Evolutionary conservation across 345 rosid genomes (phyloP), one percentile per base, ranked within the genome.

Genomic region (Punica granatum): DNA sequence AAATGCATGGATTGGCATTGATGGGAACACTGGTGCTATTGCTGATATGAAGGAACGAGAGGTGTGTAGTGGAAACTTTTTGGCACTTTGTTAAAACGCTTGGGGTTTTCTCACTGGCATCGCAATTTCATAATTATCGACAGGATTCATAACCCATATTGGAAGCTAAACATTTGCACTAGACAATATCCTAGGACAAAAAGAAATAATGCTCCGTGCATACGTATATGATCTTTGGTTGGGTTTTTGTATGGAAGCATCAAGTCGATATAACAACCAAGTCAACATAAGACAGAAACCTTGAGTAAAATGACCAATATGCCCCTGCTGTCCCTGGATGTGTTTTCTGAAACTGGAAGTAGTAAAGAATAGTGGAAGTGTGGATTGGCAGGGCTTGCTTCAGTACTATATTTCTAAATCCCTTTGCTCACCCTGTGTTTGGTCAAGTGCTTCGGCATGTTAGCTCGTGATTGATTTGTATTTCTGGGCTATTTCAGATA

Each of bases 1-100:
- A 75, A 90, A 93, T 77, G 96, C 98, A 59, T 93, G 98, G 97
- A 75, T 76, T 30, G 98, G 97, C 81, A 90, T 93, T 19, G 96
- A 90, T 48, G 98, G 98, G 34, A 90, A 84, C 76, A 82, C 96
- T 6, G 98, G 98, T 72, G 97, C 83, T 63, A 81, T 93, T 67
- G 73, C 90, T 61, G 96, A 93, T 83, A 86, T 89, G 98, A 90
- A 89, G 78, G 97, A 90, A 74, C 72, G 71, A 54, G 86, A 93
- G 91, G 98, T 84, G 78, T 19, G n/a, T 33, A 26, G 26, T 51
- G n/a, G 58, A 51, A 23, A 11, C 58, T 23, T 51, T 23, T 51
- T 13, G 6, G 58, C 1, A 1, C 30, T 21, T n/a, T 37, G 42
- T 37, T 7, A n/a, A 23, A 48, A 7, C 23, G 58, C 28, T 23